A percentile compares a stretch with the other conserved stretches of the same genome.
Evolutionary conservation across 768 basidiomycete species (phyloP).

Genomic region (Podaxis pistillaris): DNA sequence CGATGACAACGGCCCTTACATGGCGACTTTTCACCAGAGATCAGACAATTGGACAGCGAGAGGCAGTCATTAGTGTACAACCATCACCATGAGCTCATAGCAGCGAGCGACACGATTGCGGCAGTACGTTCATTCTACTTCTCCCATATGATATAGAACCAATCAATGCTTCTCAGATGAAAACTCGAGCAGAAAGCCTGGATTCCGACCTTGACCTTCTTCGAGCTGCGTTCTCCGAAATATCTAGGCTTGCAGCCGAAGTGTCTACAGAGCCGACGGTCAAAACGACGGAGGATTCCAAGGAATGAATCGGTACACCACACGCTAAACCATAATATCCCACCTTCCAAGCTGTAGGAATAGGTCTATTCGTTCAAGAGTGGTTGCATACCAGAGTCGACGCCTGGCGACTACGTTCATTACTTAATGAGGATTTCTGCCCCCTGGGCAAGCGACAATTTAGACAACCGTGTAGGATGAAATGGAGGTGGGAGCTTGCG

Average conservation of each 20-base stretch:
- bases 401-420: no score
- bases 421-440: no score
- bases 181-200: slow-evolving; percentile 79
- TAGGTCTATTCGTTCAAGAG: no score
- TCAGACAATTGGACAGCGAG: slow-evolving; percentile 83
- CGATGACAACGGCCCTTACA: not conserved
- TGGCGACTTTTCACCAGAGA: slow-evolving; percentile 49
- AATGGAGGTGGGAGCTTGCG: no score
- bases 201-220: slow-evolving; percentile 84
- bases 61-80: slow-evolving; percentile 92
- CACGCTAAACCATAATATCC: not conserved
- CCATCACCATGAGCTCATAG: slow-evolving; percentile 93
- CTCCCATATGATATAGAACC: not conserved
- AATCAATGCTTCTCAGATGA: slow-evolving; percentile 58
- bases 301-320: not conserved
- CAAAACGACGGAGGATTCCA: not conserved
- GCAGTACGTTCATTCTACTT: slow-evolving; percentile 46
- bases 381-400: no score
- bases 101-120: slow-evolving; percentile 89
- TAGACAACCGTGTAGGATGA: no score
- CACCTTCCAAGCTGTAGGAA: no score
- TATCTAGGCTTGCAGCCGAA: slow-evolving; percentile 74
- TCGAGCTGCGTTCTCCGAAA: slow-evolving; percentile 80
- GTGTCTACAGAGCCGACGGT: slow-evolving; percentile 46
- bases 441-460: no score